These are phyloP conservation scores for Allium sativum DNA, from an alignment of 106 monocot species.

Conservation along the genomic window DNA sequence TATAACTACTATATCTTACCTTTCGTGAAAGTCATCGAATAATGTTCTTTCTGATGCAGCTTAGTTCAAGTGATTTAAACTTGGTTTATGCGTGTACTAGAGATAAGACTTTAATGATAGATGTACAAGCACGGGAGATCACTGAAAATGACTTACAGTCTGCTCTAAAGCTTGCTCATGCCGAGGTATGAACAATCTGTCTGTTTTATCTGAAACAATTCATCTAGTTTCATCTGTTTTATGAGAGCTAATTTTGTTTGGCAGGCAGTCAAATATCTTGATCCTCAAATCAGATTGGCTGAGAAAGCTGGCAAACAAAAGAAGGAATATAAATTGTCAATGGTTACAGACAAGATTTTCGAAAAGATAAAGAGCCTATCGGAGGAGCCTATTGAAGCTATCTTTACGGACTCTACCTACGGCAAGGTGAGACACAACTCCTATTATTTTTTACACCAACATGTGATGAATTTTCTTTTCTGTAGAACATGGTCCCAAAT, in stretches of 20 bases:
- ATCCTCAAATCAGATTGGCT: conserved; percentile 87
- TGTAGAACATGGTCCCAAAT: not conserved
- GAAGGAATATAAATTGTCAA: conserved; percentile 74
- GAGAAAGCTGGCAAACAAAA: conserved; percentile 82
- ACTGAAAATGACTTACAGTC: conserved; percentile 80
- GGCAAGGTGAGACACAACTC: conserved; percentile 53
- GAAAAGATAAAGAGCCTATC: conserved; percentile 64
- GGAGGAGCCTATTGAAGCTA: conserved; percentile 60
- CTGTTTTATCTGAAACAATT: conserved; percentile 7
- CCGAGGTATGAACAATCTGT: conserved; percentile 45
- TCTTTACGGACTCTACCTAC: conserved; percentile 83
- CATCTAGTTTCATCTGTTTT: not conserved
- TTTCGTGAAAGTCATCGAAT: not conserved
- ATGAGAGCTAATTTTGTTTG: conserved; percentile 12
- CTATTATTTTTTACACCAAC: not conserved
- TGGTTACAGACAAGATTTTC: conserved; percentile 58
- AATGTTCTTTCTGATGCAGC: conserved; percentile 26
- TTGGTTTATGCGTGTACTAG: conserved; percentile 93
- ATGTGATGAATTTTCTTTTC: no score
- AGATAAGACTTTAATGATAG: conserved; percentile 96
- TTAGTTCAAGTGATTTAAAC: conserved; percentile 86
- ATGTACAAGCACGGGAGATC: conserved; percentile 95
- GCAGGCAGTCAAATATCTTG: conserved; percentile 90
- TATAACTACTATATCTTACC: not conserved
- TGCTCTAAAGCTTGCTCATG: conserved; percentile 76